Base-by-base conservation (phyloP, 371 early-diverging fungal genomes). In the Rhizopus stolonifer region DNA sequence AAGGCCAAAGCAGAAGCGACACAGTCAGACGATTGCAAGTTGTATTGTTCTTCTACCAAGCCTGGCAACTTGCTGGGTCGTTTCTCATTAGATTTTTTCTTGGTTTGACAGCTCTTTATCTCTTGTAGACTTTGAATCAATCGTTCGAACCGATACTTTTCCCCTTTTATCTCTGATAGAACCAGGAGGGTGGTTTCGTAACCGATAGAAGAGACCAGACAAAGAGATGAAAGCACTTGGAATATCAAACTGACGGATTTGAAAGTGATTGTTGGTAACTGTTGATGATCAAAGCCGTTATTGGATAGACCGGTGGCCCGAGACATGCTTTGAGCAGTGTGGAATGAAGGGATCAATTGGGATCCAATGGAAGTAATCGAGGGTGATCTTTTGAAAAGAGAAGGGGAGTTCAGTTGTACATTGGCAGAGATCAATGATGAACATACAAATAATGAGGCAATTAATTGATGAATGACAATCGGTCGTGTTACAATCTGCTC, bases 141-240 rank as follows among this genome's bases (percentile, higher is more conserved):
- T 13, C 81, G 73, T 38, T 84, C 83, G 64, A 86, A 86, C 31
- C 87, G 69, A 52, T 76, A 86, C 15, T 81, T 77, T 32, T 86
- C 87, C 9, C 80, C 80, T 46, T 73, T 74, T 23, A 84, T 74
- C 31, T 83, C 80, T 0, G 85, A 83, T 7, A 86, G 59, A 1
- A 79, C 68, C 22, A 66, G 57, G 17, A 84, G 39, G 0, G 82
- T 74, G 3, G 61, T 54, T 17, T 68, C 59, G 63, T 86, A 76
- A 3, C 80, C 80, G 17, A 61, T 61, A 6, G 69, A 62, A 0
- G 82, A 79, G 24, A 70, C 55, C 22, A 77, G 61, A 61, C 85
- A 86, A 11, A 84, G 58, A 2, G 76, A 69, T 18, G 59, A 23
- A 44, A 56, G 38, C 1, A 55, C 32, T 13, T 56, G 54, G 49